Base-by-base conservation (phyloP, 257 asterid genomes). In the Solanum virginianum region DNA sequence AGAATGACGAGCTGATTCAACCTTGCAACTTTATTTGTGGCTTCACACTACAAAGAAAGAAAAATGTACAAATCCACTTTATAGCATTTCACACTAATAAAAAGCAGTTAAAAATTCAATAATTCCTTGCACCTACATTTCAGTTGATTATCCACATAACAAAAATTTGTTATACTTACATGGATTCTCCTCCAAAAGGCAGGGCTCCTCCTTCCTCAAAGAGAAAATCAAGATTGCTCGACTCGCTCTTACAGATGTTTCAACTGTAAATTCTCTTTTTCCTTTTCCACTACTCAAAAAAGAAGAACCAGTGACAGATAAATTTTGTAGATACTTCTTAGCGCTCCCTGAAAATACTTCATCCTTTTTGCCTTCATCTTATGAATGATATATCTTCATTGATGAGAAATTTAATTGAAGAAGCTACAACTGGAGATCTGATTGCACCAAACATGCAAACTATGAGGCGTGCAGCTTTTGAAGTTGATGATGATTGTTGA, bases 391-490 rank as follows among this genome's bases (percentile, higher is more conserved):
- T 39, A 13, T 69, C 24, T 47, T 84, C 32, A 68, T 59, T 59
- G 29, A 59, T 59, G 66, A 59, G 66, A 59, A 59, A 59, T 36
- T 59, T 12, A 13, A 1, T 43, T 57, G 85, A 90, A 81, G 98
- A 94, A 71, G 91, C 90, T 36, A 94, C 93, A 49, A 89, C 86
- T 80, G 97, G 93, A 81, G 95, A 92, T 85, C 88, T 92, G 63
- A 80, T 90, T 51, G 91, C 89, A 62, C 87, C 94, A 43, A 93
- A 94, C 83, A 88, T 87, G 26, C 89, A 90, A 43, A 90, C 93
- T 26, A 91, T 95, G 97, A 88, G 95, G 80, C 93, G 92, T n/a
- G 98, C 98, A n/a, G 98, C 98, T 39, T 95, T 95, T 51, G 98
- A 95, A 81, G 95, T 95, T 18, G 98, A 94, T 86, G 98, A 95